Percentiles rank a stretch among this genome's conserved stretches.
Conservation (phyloP, 176 grass and related monocot genomes). For the Calamus simplicifolius region DNA sequence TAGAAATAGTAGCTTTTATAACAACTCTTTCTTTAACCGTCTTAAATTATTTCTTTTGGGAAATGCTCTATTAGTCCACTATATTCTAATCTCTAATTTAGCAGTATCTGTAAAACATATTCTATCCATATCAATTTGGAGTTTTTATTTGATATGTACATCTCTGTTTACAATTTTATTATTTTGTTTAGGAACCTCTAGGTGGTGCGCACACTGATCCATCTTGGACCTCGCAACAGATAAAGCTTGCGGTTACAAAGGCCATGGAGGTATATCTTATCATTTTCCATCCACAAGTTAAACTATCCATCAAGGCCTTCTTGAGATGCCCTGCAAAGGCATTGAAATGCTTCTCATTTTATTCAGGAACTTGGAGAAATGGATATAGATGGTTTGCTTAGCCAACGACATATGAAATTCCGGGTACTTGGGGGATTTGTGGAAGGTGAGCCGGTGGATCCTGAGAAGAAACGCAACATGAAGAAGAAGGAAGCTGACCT, state of each 20-base stretch:
- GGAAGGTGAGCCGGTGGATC: conserved; percentile 15
- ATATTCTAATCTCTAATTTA: too few relatives aligned
- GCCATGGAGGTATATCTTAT: conserved; percentile 27
- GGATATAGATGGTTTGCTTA: conserved; percentile 19
- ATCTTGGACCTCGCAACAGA: conserved; percentile 25
- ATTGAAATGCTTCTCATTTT: not conserved
- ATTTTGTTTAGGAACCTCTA: conserved; percentile 30
- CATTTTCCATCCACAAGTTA: not conserved
- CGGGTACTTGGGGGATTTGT: conserved; percentile 12
- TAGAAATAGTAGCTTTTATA: too few relatives aligned
- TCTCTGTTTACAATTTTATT: conserved; percentile 4
- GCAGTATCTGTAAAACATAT: too few relatives aligned
- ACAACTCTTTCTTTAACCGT: too few relatives aligned
- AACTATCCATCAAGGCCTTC: not conserved
- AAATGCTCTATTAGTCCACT: too few relatives aligned
- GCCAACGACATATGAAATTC: conserved; percentile 10
- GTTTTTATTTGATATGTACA: too few relatives aligned
- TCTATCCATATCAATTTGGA: too few relatives aligned
- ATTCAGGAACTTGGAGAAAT: conserved; percentile 16
- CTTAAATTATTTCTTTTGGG: too few relatives aligned
- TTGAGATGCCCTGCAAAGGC: too few relatives aligned
- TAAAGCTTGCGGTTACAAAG: conserved; percentile 24
- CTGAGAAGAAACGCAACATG: conserved; percentile 15
- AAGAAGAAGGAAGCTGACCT: conserved; percentile 19
- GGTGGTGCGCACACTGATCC: conserved; percentile 41